phyloP scores from a whole-genome alignment of 306 rosid species.

The Medicago truncatula region DNA sequence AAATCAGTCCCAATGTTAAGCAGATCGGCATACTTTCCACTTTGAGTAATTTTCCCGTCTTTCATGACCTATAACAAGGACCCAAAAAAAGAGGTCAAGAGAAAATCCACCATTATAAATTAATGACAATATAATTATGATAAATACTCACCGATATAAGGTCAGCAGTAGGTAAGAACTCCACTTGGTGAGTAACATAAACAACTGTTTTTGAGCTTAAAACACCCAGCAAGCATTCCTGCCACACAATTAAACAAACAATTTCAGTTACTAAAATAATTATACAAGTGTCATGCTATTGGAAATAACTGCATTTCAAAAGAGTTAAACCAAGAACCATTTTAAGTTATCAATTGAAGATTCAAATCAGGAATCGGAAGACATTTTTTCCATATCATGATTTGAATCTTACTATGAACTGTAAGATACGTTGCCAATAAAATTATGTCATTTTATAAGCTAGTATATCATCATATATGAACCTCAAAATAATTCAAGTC shows the following conservation, averaged over 20 bases:
- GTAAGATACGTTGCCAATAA: background rate
- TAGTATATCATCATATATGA: background rate
- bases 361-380: background rate
- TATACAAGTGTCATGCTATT: background rate
- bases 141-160: conserved; percentile 64
- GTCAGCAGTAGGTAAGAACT: conserved; percentile 83
- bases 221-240: conserved; percentile 78
- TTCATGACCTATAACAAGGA: conserved; percentile 71
- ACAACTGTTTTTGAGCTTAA: conserved; percentile 73
- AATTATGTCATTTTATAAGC: no score
- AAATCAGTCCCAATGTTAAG: conserved; percentile 73
- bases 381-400: background rate
- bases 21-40: conserved; percentile 75
- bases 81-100: background rate
- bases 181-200: conserved; percentile 89
- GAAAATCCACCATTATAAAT: background rate
- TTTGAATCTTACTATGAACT: background rate
- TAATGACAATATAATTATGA: background rate
- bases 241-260: conserved; percentile 33
- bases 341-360: background rate
- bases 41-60: conserved; percentile 75
- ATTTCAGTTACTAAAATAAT: background rate
- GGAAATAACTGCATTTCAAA: conserved; percentile 2
- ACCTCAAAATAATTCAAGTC: background rate
- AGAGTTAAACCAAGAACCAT: background rate